Evolutionary conservation across 129 eudicot genomes (phyloP).

Genomic region (Smallanthus sonchifolius): DNA sequence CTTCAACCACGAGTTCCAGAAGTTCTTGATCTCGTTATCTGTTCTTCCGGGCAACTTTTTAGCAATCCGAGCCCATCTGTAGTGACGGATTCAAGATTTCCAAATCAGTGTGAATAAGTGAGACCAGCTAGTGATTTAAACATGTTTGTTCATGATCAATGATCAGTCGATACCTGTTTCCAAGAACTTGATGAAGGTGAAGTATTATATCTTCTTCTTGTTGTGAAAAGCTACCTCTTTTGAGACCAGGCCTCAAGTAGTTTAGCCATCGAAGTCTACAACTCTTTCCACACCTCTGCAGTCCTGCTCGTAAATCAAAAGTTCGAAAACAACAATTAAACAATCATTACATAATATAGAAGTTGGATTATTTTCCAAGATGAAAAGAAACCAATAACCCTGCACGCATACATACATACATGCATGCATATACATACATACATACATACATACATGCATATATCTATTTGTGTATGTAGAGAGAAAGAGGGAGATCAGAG

Average conservation of each 20-base stretch:
- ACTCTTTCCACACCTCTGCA: slow-evolving; percentile 95
- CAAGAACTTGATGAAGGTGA: slow-evolving; percentile 68
- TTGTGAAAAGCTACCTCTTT: slow-evolving; percentile 92
- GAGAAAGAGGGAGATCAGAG: no score
- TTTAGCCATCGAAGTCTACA: slow-evolving; percentile 94
- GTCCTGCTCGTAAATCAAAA: slow-evolving; percentile 47
- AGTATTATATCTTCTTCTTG: slow-evolving; percentile 81
- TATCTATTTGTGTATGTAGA: no score
- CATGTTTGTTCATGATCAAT: neutral
- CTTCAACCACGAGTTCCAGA: slow-evolving; percentile 84
- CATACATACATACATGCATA: no score
- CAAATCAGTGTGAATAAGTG: neutral
- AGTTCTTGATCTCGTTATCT: slow-evolving; percentile 90
- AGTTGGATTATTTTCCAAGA: no score
- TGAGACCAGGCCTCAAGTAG: slow-evolving; percentile 91
- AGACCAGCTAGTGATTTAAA: neutral
- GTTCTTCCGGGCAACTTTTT: slow-evolving; percentile 95
- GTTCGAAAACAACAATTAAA: slow-evolving; percentile 5
- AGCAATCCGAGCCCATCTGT: slow-evolving; percentile 96
- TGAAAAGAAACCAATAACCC: no score
- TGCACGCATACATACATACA: neutral
- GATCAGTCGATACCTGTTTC: slow-evolving; percentile 54
- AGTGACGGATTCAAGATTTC: neutral
- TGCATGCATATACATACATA: neutral
- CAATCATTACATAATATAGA: no score